Base-by-base conservation (phyloP, 495 filamentous ascomycete genomes). In the Podospora anserina region DNA sequence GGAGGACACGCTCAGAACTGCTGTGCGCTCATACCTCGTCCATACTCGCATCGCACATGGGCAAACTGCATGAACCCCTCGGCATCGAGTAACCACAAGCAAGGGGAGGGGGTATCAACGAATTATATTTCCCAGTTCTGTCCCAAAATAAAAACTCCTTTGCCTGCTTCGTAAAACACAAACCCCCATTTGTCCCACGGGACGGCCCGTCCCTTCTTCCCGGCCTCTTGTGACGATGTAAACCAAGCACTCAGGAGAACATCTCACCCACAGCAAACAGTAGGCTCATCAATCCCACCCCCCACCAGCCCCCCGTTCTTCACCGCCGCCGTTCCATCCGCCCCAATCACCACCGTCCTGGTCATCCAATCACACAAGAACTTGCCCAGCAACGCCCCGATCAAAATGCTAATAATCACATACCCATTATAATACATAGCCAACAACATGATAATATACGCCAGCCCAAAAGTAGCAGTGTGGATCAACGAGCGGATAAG, bases 381-480 rank as follows among this genome's bases (percentile, higher is more conserved):
- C 68, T 81, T 81, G 27, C 82, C 82, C 49, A 84, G 66, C 23
- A 78, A 74, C 3, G 85, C 82, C 13, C 85, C 85, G 66, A 88
- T 81, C 57, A 87, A 74, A 67, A 88, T 86, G 69, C 78, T 81
- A 68, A 87, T 83, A 70, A 88, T 85, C 71, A 87, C 80, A 63
- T 87, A 88, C 18, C 85, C 84, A 64, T 86, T 85, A 71, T 79
- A 85, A 64, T 82, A 82, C 83, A 85, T 86, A 53, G 82, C 86
- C 58, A 87, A 72, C 66, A 87, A 68, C 86, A 88, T 88, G 66
- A 87, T 71, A 58, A 87, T 81, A 63, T 87, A 87, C 9, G 83
- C 86, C 61, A 84, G 72, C n/a, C 80, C 84, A 66, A 87, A 87
- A 53, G 81, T 80, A 15, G 77, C 69, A 59, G 79, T 79, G 70